phyloP scores from a whole-genome alignment of 176 grass and related monocot genomes.

The Juncus effusus region DNA sequence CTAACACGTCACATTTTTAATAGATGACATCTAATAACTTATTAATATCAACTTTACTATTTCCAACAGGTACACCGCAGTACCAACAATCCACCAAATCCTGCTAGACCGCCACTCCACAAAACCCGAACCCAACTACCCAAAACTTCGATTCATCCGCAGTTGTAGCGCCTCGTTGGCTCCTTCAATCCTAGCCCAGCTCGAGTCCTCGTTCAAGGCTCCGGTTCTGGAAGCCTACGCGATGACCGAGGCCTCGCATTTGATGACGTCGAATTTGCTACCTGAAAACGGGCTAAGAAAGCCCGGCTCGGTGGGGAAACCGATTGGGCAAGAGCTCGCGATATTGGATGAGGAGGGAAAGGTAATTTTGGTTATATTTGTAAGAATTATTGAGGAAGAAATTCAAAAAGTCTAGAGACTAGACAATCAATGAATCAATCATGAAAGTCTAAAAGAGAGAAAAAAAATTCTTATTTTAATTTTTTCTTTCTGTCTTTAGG shows the following conservation, averaged over 20 bases:
- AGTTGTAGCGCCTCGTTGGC: slow-evolving; percentile 96
- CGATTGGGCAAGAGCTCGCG: slow-evolving; percentile 68
- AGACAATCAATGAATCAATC: too few relatives aligned
- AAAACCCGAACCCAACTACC: slow-evolving; percentile 35
- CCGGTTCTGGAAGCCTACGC: slow-evolving; percentile 91
- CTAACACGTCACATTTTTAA: neutral
- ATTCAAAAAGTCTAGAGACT: too few relatives aligned
- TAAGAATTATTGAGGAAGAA: too few relatives aligned
- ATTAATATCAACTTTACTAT: neutral
- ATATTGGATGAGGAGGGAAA: slow-evolving; percentile 52
- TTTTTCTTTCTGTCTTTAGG: too few relatives aligned
- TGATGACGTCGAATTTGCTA: slow-evolving; percentile 81
- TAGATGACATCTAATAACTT: neutral
- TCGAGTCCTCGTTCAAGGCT: slow-evolving; percentile 58
- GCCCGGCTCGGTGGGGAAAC: slow-evolving; percentile 51
- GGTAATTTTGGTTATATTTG: too few relatives aligned
- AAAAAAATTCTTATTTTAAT: too few relatives aligned
- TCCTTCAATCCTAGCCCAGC: slow-evolving; percentile 50
- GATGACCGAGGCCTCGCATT: slow-evolving; percentile 88
- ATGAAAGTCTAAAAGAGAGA: too few relatives aligned
- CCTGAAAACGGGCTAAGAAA: slow-evolving; percentile 51
- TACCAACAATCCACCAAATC: slow-evolving; percentile 97
- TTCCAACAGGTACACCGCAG: slow-evolving; percentile 50
- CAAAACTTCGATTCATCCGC: slow-evolving; percentile 67
- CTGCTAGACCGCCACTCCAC: slow-evolving; percentile 62